Evolutionary conservation across 2,329 filamentous ascomycete genomes (phyloP).

Genomic region (Colletotrichum tabaci): DNA sequence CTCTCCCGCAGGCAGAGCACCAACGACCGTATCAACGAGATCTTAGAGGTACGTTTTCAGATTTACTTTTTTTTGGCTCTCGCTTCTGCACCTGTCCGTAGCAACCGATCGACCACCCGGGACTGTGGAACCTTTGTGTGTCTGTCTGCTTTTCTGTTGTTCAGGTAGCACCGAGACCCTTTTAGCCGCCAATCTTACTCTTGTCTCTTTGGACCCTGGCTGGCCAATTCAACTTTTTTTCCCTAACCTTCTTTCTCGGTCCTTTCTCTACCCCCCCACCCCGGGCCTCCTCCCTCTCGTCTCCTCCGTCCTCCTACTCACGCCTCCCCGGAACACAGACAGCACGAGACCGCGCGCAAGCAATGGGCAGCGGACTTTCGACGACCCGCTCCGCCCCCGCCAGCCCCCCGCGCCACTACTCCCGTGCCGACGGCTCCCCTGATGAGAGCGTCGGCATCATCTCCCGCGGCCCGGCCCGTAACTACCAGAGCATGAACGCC

Average conservation of each 20-base stretch:
- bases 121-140: neutral
- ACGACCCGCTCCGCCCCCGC: constrained; percentile 38
- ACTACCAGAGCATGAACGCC: constrained; percentile 57
- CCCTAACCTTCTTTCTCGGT: neutral
- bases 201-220: constrained; percentile 4
- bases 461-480: constrained; percentile 51
- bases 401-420: constrained; percentile 41
- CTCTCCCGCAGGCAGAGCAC: constrained; percentile 46
- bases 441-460: constrained; percentile 62
- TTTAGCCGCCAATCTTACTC: constrained; percentile 15
- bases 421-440: constrained; percentile 44
- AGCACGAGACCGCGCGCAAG: constrained; percentile 60
- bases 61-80: neutral
- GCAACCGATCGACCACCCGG: constrained; percentile 7
- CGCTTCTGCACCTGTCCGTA: constrained; percentile 24
- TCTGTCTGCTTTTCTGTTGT: too few species aligned
- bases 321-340: constrained; percentile 49
- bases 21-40: constrained; percentile 60
- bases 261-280: neutral
- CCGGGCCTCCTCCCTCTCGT: neutral
- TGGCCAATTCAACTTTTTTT: constrained; percentile 1
- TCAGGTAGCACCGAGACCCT: neutral
- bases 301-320: constrained; percentile 14
- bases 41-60: constrained; percentile 60
- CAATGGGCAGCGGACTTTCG: constrained; percentile 52